Evolutionary conservation across 163 green algal genomes (phyloP).

Genomic region (Chlorella variabilis): DNA sequence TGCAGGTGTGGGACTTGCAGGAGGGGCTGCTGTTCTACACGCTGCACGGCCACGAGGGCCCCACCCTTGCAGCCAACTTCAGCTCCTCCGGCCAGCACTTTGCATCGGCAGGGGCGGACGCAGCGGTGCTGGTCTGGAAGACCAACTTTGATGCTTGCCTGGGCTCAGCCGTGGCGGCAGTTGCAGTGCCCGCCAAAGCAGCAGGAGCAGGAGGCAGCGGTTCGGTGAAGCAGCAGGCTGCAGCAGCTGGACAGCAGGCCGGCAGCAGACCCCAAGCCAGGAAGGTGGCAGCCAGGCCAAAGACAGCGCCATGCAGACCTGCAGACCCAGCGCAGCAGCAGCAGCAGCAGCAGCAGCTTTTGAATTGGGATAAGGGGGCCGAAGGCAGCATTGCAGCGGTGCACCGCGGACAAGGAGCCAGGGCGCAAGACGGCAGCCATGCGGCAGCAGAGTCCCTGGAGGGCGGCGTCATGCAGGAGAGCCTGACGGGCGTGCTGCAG

Average conservation of each 20-base stretch:
- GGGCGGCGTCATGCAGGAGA: constrained; percentile 63
- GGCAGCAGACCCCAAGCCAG: not conserved
- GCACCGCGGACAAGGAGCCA: not conserved
- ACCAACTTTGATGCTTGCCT: constrained; percentile 85
- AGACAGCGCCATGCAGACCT: not conserved
- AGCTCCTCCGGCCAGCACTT: constrained; percentile 87
- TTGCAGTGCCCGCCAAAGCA: not conserved
- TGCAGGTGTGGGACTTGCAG: constrained; percentile 85
- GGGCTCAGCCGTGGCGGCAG: not conserved
- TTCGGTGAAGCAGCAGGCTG: not conserved
- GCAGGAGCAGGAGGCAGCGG: not conserved
- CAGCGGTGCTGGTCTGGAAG: constrained; percentile 92
- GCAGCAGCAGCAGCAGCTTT: not conserved
- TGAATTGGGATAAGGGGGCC: not conserved
- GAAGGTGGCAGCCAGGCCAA: not conserved
- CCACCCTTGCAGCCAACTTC: constrained; percentile 75
- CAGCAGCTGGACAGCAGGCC: not conserved
- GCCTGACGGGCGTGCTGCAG: constrained; percentile 74
- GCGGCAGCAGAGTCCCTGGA: constrained; percentile 61
- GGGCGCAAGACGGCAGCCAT: not conserved
- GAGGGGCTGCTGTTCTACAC: constrained; percentile 92
- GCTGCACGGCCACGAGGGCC: constrained; percentile 88
- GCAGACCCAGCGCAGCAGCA: not conserved
- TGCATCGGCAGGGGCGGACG: constrained; percentile 78
- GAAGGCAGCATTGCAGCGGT: not conserved